Evolutionary conservation across 148 eudicot genomes (phyloP), one percentile per base, ranked within the genome.

Genomic region (Polygonum aviculare): DNA sequence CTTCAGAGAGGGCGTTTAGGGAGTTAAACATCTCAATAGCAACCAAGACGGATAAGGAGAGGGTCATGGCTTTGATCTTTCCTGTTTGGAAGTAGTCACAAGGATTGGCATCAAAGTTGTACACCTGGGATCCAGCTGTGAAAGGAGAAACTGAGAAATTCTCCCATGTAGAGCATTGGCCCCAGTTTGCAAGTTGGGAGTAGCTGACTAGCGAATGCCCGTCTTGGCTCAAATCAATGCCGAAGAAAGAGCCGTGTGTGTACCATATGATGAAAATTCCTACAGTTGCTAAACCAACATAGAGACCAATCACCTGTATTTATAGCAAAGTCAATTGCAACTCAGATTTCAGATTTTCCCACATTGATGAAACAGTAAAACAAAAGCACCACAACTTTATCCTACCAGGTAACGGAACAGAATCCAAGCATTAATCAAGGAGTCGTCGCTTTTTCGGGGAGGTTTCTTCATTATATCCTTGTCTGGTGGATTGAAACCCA

Each of bases 401-500:
- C 74, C 44, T 86, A 93, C 98, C 96, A 93, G 79, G 80, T 91
- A 94, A 72, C 97, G 90, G 78, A 94, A 90, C 52, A 94, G 74
- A 81, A 88, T 88, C 91, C 98, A 93, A 16, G 96, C 81, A 86
- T 84, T 89, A 78, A 90, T 93, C 81, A 93, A 80, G 12, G 98
- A 89, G 76, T 89, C 98, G 47, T 91, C 91, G 72, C 98, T 93
- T 86, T 85, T 86, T 50, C 93, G 83, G 54, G 98, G 98, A 47
- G 89, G 88, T 80, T 93, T 93, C 84, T 88, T 91, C 98, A 93
- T 93, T 50, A 93, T 85, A 78, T 93, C 91, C 74, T 87, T 90
- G 84, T 93, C 98, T 49, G 98, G 93, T 79, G 98, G 96, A 87
- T 93, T 93, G 76, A 93, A 93, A 70, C 98, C 98, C 88, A 93